A percentile compares a stretch with the other conserved stretches of the same genome.
phyloP scores from a whole-genome alignment of 176 grass and related monocot genomes.

The Pontederia paniculata region DNA sequence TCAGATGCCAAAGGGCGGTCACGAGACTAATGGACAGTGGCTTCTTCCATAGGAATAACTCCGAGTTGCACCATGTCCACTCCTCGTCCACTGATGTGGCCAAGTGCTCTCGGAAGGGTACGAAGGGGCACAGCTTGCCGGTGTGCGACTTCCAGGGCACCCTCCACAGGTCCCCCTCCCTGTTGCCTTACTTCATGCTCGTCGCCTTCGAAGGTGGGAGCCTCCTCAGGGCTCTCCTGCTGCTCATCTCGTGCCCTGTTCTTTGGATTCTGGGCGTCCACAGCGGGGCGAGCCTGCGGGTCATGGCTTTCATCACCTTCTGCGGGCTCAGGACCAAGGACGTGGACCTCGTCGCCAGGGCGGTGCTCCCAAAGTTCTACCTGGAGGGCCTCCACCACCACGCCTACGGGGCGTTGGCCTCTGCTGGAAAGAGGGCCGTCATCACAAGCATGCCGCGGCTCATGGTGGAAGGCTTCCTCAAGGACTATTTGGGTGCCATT shows the following conservation, averaged over 20 bases:
- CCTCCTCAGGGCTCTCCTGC: constrained; percentile 39
- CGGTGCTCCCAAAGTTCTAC: constrained; percentile 1
- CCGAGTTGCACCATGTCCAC: neutral
- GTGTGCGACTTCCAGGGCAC: constrained; percentile 53
- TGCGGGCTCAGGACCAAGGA: neutral
- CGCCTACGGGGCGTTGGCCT: neutral
- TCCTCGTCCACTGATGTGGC: neutral
- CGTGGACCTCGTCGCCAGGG: neutral
- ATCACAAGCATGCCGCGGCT: constrained; percentile 36
- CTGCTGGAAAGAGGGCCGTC: constrained; percentile 6
- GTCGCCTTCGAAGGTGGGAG: constrained; percentile 63
- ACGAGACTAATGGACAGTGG: neutral
- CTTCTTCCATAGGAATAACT: neutral
- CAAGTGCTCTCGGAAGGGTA: neutral
- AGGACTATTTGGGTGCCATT: constrained; percentile 46
- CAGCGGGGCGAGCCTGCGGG: constrained; percentile 5
- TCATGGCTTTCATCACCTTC: constrained; percentile 2
- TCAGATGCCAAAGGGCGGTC: neutral
- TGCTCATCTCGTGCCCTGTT: constrained; percentile 46
- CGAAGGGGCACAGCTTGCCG: neutral
- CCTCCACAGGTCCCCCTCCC: constrained; percentile 31
- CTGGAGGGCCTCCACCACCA: neutral
- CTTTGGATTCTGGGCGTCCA: constrained; percentile 11
- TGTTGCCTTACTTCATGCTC: constrained; percentile 93
- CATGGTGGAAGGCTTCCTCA: constrained; percentile 76